A percentile compares a stretch with the other conserved stretches of the same genome.
Evolutionary conservation across 2,329 filamentous ascomycete genomes (phyloP).

Genomic region (Trichoderma sp.): DNA sequence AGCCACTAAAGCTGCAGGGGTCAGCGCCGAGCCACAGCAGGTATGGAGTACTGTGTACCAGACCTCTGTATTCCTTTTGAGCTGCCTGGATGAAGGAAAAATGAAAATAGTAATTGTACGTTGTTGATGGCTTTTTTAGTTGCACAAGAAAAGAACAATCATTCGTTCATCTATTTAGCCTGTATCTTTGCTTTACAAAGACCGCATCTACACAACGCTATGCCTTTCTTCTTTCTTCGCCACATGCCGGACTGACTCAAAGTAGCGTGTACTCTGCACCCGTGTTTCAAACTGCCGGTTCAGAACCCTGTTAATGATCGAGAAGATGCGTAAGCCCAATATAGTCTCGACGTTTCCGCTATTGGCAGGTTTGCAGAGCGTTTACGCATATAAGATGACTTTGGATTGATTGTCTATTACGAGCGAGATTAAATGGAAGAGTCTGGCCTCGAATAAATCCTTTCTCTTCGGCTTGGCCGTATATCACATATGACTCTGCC

Average conservation of each 20-base stretch:
- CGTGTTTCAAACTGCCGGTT: not conserved
- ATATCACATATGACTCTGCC: too few relatives aligned
- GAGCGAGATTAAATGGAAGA: not conserved
- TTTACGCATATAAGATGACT: not conserved
- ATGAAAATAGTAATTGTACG: not conserved
- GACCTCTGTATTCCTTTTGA: not conserved
- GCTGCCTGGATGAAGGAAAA: not conserved
- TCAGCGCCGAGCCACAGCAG: constrained; percentile 4
- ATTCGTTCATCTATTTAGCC: not conserved
- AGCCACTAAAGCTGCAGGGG: constrained; percentile 22
- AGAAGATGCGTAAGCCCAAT: not conserved
- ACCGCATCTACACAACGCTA: not conserved
- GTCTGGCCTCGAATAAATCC: not conserved
- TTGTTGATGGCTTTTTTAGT: not conserved
- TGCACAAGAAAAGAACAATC: not conserved
- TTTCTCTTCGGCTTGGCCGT: not conserved
- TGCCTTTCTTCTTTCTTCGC: not conserved
- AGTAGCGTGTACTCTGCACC: not conserved
- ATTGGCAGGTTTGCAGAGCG: not conserved
- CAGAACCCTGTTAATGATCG: not conserved
- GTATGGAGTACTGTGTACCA: not conserved
- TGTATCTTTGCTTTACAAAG: not conserved
- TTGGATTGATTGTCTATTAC: not conserved
- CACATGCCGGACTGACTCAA: not conserved
- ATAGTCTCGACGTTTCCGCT: not conserved